Evolutionary conservation across 768 basidiomycete species (phyloP), one percentile per base, ranked within the genome.

Genomic region (Boletus rubescentipes): DNA sequence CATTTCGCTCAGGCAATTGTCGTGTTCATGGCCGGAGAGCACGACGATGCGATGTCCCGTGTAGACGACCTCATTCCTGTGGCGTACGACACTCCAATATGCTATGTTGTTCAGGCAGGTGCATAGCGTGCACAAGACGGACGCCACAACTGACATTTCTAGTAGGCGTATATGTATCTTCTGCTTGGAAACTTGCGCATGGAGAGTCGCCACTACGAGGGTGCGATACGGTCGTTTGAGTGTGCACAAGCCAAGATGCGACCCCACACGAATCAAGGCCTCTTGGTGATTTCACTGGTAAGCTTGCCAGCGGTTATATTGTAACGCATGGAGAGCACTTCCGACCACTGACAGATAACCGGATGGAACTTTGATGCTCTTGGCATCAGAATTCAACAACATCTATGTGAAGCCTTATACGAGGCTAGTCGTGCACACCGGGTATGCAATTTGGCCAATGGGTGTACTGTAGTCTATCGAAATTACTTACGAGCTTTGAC

Each of bases 341-440:
- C 6, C 4, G 26, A 26, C 6, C 42, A 16, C 16, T 15, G 8
- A 23, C n/a, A 59, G 59, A 50, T 60, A 43, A 46, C n/a, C 2
- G 59, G 59, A 2, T 57, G 55, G 59, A 35, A 37, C 2, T 60
- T 57, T 20, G 45, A 60, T 9, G 9, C 23, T 32, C 18, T 57
- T 3, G 20, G 5, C 0, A 14, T 36, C n/a, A 26, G 10, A 1
- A 43, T 51, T 11, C 26, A 9, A 18, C 51, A 42, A 1, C 20
- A 9, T 0, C 8, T 26, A 7, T 57, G 58, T 18, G 55, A 57
- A 12, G 55, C 45, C 3, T 20, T 53, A n/a, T n/a, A n/a, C n/a
- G n/a, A n/a, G n/a, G n/a, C n/a, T n/a, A n/a, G n/a, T n/a, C n/a
- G n/a, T n/a, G n/a, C n/a, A n/a, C n/a, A n/a, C n/a, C n/a, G n/a